Evolutionary conservation across 1,139 yeast species (phyloP).

Genomic region (Yamadazyma buinensis): DNA sequence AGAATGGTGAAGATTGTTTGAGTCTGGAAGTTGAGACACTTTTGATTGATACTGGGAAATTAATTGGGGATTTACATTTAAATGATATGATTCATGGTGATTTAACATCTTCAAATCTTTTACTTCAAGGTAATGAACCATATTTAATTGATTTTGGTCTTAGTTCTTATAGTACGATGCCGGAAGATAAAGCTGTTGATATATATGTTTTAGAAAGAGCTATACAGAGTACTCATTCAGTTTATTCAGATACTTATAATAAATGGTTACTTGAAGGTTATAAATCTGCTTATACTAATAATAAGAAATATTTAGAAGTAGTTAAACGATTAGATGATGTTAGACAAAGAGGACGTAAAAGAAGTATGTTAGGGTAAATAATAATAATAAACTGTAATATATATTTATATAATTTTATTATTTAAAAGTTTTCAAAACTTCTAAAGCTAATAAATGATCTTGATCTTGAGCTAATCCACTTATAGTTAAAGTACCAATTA

Average conservation of each 20-base stretch:
- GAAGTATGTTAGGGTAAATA: slow-evolving; percentile 79
- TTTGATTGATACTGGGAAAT: slow-evolving; percentile 56
- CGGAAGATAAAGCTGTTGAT: slow-evolving; percentile 96
- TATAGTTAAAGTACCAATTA: slow-evolving; percentile 55
- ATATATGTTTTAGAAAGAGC: slow-evolving; percentile 93
- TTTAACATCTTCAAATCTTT: slow-evolving; percentile 83
- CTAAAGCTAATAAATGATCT: slow-evolving; percentile 42
- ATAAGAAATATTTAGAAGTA: slow-evolving; percentile 51
- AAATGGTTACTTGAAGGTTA: slow-evolving; percentile 77
- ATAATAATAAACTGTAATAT: neutral
- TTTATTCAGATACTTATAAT: slow-evolving; percentile 59
- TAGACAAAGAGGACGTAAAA: slow-evolving; percentile 86
- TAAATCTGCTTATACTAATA: slow-evolving; percentile 33
- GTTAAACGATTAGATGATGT: slow-evolving; percentile 73
- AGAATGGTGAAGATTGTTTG: slow-evolving; percentile 20
- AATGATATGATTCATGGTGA: slow-evolving; percentile 92
- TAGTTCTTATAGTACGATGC: slow-evolving; percentile 67
- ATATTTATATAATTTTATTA: neutral
- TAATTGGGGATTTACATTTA: slow-evolving; percentile 70
- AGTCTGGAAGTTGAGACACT: slow-evolving; percentile 36
- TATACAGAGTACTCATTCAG: slow-evolving; percentile 83
- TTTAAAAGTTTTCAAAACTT: slow-evolving; percentile 7
- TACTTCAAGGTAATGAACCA: slow-evolving; percentile 48
- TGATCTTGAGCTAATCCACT: slow-evolving; percentile 53
- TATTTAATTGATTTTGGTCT: slow-evolving; percentile 89